A percentile compares a stretch with the other conserved stretches of the same genome.
Evolutionary conservation across 2,329 filamentous ascomycete species (phyloP).

Genomic region (Pestalotiopsis sp.): DNA sequence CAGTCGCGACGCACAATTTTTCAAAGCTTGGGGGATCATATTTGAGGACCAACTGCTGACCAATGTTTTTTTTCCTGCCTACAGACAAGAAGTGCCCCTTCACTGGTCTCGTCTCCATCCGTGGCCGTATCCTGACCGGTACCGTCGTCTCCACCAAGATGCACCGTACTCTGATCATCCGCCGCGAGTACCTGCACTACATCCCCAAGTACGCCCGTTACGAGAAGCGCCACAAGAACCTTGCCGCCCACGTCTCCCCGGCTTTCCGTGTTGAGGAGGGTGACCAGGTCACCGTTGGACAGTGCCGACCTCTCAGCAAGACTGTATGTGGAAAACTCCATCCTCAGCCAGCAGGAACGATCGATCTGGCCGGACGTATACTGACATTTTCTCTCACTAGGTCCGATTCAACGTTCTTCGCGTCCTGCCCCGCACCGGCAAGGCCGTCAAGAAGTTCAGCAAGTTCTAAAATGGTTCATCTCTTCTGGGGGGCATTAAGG

Average conservation of each 20-base stretch:
- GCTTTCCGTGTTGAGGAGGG: slow-evolving; percentile 99
- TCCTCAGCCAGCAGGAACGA: not conserved
- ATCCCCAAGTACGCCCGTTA: slow-evolving; percentile 99
- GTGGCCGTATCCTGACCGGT: slow-evolving; percentile 99
- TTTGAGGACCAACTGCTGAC: not conserved
- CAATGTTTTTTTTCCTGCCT: slow-evolving; percentile 10
- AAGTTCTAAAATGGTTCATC: slow-evolving; percentile 81
- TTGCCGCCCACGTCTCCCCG: slow-evolving; percentile 97
- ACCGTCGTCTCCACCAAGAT: slow-evolving; percentile 99
- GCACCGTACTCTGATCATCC: slow-evolving; percentile 99
- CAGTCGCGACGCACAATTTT: not conserved
- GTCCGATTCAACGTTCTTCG: slow-evolving; percentile 99
- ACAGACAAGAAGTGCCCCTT: slow-evolving; percentile 99
- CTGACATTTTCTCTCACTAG: slow-evolving; percentile 45
- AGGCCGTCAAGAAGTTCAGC: slow-evolving; percentile 95
- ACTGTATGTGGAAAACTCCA: slow-evolving; percentile 64
- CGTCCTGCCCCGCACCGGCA: slow-evolving; percentile 95
- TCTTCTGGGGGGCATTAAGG: slow-evolving; percentile 55
- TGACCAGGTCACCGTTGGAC: slow-evolving; percentile 98
- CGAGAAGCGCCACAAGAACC: slow-evolving; percentile 99
- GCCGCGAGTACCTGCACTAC: slow-evolving; percentile 99
- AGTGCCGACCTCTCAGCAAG: slow-evolving; percentile 99
- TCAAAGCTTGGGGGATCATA: not conserved
- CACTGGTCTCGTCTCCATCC: slow-evolving; percentile 98
- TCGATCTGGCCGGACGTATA: not conserved